Conservation (phyloP, 2,329 filamentous ascomycete genomes). For the Fusarium decemcellulare region DNA sequence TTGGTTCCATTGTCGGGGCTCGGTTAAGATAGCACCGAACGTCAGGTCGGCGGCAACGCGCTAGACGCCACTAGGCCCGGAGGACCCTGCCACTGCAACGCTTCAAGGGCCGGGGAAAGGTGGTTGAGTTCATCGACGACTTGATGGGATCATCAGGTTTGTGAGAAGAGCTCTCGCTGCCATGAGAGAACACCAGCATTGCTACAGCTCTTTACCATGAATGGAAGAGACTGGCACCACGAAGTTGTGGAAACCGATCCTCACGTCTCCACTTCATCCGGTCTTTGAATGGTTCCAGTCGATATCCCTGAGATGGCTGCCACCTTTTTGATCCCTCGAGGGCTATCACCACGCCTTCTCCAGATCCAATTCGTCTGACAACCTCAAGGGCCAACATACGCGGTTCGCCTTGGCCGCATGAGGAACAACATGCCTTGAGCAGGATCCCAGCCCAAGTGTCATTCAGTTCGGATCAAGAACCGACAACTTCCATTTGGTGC, state of each 20-base stretch:
- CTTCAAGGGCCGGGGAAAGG: not conserved
- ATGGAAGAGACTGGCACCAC: slow-evolving; percentile 26
- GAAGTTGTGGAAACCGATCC: slow-evolving; percentile 15
- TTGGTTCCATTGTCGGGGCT: slow-evolving; percentile 20
- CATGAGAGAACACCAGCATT: slow-evolving; percentile 13
- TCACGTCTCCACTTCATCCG: slow-evolving; percentile 9
- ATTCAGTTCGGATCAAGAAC: slow-evolving; percentile 37
- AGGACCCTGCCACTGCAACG: slow-evolving; percentile 23
- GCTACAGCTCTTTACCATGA: slow-evolving; percentile 37
- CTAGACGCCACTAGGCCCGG: slow-evolving; percentile 34
- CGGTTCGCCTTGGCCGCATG: slow-evolving; percentile 20
- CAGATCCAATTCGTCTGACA: slow-evolving; percentile 11
- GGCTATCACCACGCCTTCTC: slow-evolving; percentile 18
- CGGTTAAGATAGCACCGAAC: slow-evolving; percentile 31
- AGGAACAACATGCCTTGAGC: slow-evolving; percentile 36
- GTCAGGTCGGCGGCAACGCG: slow-evolving; percentile 32
- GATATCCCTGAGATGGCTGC: slow-evolving; percentile 38
- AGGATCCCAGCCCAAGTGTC: slow-evolving; percentile 26
- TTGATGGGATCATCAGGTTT: slow-evolving; percentile 17
- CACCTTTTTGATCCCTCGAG: slow-evolving; percentile 18
- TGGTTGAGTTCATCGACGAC: slow-evolving; percentile 20
- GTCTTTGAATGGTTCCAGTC: slow-evolving; percentile 24
- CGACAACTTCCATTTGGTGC: slow-evolving; percentile 31
- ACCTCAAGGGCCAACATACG: not conserved
- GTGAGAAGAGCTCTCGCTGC: slow-evolving; percentile 10